These are phyloP conservation scores for Ceratobasidium sp. DNA, from an alignment of 1,284 basidiomycete species.

Conservation along the genomic window DNA sequence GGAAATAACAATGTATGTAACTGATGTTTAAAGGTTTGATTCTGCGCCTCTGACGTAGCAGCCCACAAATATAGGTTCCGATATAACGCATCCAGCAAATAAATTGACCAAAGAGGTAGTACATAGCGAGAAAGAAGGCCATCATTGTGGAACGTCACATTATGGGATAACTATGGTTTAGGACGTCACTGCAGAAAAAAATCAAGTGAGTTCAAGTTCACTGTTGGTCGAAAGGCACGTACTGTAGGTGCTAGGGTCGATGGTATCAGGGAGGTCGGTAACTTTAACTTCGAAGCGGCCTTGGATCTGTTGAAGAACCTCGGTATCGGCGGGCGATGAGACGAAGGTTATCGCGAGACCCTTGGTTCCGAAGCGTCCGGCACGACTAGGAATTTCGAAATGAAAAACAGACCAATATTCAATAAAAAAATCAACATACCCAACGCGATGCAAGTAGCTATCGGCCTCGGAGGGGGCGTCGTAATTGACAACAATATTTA, in stretches of 20 bases:
- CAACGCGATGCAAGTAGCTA: constrained; percentile 97
- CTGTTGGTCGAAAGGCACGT: constrained; percentile 50
- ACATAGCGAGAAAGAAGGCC: constrained; percentile 17
- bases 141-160: constrained; percentile 10
- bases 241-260: constrained; percentile 89
- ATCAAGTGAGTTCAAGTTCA: not conserved
- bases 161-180: constrained; percentile 13
- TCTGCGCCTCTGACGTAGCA: not conserved
- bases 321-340: constrained; percentile 86
- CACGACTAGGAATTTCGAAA: constrained; percentile 66
- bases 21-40: not conserved
- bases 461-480: constrained; percentile 97
- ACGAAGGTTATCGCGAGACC: constrained; percentile 99
- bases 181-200: constrained; percentile 22
- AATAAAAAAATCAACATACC: constrained; percentile 57
- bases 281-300: constrained; percentile 92
- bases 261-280: constrained; percentile 88
- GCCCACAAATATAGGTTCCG: not conserved
- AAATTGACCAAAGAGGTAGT: constrained; percentile 15
- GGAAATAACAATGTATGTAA: not conserved
- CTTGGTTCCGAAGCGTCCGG: constrained; percentile 98
- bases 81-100: constrained; percentile 11
- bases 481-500: constrained; percentile 95
- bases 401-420: not conserved
- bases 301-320: constrained; percentile 91